A percentile compares a stretch with the other conserved stretches of the same genome.
phyloP scores from a whole-genome alignment of 2,329 filamentous ascomycete species.

The Chalara sp. region DNA sequence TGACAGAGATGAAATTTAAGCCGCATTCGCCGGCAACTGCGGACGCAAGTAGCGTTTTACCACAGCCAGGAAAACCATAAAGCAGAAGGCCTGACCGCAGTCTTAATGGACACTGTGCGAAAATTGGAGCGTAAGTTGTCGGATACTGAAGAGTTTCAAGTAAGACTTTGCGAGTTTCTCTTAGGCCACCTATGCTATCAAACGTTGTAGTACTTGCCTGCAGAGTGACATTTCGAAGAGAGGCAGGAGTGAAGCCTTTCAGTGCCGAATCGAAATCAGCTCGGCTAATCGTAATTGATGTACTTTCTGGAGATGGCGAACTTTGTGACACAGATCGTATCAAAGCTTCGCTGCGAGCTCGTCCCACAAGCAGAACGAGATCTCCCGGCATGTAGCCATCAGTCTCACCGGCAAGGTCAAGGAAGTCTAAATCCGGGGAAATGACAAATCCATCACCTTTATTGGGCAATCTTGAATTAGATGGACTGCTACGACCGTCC shows the following conservation, averaged over 20 bases:
- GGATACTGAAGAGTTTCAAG: conserved; percentile 95
- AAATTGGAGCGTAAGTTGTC: conserved; percentile 96
- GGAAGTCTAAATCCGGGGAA: conserved; percentile 74
- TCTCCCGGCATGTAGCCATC: conserved; percentile 99
- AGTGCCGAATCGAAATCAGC: conserved; percentile 79
- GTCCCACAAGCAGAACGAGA: conserved; percentile 74
- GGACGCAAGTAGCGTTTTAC: conserved; percentile 90
- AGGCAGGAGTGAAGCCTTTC: conserved; percentile 90
- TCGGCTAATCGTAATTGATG: conserved; percentile 57
- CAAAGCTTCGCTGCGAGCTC: conserved; percentile 86
- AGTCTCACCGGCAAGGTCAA: conserved; percentile 87
- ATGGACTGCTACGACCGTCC: conserved; percentile 51
- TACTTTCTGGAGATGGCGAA: conserved; percentile 35
- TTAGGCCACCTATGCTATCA: conserved; percentile 81
- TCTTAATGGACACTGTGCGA: conserved; percentile 91
- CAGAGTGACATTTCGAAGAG: conserved; percentile 86
- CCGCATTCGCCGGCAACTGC: conserved; percentile 97
- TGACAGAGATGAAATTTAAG: conserved; percentile 97
- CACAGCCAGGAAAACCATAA: conserved; percentile 93
- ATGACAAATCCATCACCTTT: conserved; percentile 60
- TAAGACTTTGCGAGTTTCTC: conserved; percentile 80
- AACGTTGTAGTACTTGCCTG: conserved; percentile 93
- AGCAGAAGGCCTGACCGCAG: conserved; percentile 86
- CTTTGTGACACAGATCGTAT: conserved; percentile 65
- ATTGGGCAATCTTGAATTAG: conserved; percentile 10